A percentile compares a stretch with the other conserved stretches of the same genome.
phyloP scores from a whole-genome alignment of 164 flowering plant species.

The Umbellularia californica region DNA sequence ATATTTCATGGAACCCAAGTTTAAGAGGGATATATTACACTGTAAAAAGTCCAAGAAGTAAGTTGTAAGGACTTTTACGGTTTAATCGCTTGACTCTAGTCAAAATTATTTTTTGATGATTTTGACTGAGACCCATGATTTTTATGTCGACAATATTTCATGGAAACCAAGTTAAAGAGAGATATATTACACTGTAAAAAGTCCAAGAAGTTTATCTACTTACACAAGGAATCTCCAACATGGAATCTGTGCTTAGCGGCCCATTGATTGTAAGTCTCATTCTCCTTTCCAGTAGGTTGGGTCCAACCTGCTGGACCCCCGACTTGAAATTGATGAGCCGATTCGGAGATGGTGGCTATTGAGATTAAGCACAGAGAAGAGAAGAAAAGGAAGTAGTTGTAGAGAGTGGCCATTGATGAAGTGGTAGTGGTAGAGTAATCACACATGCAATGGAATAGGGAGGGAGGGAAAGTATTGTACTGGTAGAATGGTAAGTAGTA shows the following conservation, averaged over 20 bases:
- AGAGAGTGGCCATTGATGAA: conserved; percentile 4
- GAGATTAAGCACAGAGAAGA: conserved; percentile 9
- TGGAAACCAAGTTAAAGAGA: too few relatives aligned
- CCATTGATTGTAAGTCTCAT: conserved; percentile 47
- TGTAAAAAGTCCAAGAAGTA: too few relatives aligned
- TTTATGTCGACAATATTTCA: too few relatives aligned
- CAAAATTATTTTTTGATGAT: too few relatives aligned
- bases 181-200: too few relatives aligned
- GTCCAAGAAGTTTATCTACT: conserved; percentile 12
- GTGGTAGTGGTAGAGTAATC: not conserved
- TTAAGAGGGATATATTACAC: too few relatives aligned
- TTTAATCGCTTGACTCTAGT: too few relatives aligned
- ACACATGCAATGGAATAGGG: not conserved
- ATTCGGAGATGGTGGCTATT: conserved; percentile 11
- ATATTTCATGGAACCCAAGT: too few relatives aligned
- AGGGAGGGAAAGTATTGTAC: not conserved
- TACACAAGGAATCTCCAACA: conserved; percentile 53
- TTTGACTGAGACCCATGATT: too few relatives aligned
- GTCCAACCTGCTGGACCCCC: conserved; percentile 52
- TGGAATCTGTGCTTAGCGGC: conserved; percentile 53
- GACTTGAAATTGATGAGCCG: conserved; percentile 38
- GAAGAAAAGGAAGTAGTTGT: conserved; percentile 5
- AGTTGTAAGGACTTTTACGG: too few relatives aligned
- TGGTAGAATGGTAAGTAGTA: not conserved
- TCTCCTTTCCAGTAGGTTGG: conserved; percentile 35